These are phyloP conservation scores for Saccharomycopsis sp. DNA, from an alignment of 805 yeast species.

Conservation along the genomic window DNA sequence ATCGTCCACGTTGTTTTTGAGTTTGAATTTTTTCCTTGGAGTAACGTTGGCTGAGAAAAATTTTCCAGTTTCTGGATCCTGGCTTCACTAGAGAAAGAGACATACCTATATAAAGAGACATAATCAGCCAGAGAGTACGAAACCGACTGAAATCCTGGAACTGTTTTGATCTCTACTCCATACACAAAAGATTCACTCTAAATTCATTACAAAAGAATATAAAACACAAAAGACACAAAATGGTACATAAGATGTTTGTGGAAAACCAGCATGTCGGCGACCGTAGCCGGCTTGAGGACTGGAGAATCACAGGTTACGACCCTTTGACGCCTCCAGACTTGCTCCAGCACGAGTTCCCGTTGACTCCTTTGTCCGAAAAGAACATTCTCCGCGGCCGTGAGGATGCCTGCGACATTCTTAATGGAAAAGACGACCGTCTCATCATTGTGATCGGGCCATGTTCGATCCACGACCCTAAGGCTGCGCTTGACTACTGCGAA, in stretches of 20 bases:
- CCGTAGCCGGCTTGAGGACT: conserved; percentile 69
- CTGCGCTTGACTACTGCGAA: conserved; percentile 82
- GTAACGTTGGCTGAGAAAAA: neutral
- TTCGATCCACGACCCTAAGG: conserved; percentile 85
- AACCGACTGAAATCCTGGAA: too few relatives aligned
- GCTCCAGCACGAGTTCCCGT: conserved; percentile 78
- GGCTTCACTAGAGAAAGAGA: too few relatives aligned
- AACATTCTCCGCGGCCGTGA: conserved; percentile 73
- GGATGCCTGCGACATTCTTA: conserved; percentile 68
- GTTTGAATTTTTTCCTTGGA: neutral
- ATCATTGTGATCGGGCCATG: conserved; percentile 94
- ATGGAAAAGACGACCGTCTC: conserved; percentile 73
- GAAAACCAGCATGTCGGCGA: conserved; percentile 82
- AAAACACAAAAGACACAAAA: neutral
- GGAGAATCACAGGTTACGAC: conserved; percentile 82
- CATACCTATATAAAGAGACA: too few relatives aligned
- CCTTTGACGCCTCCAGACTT: conserved; percentile 92
- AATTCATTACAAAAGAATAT: neutral
- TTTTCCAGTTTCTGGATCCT: neutral
- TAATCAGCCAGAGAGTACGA: too few relatives aligned
- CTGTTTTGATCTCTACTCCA: too few relatives aligned
- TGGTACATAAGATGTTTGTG: conserved; percentile 57
- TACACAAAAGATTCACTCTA: neutral
- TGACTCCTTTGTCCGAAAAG: conserved; percentile 44
- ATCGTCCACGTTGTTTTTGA: neutral